Evolutionary conservation across 805 yeast genomes (phyloP).

Genomic region (Lipomyces chichibuensis): DNA sequence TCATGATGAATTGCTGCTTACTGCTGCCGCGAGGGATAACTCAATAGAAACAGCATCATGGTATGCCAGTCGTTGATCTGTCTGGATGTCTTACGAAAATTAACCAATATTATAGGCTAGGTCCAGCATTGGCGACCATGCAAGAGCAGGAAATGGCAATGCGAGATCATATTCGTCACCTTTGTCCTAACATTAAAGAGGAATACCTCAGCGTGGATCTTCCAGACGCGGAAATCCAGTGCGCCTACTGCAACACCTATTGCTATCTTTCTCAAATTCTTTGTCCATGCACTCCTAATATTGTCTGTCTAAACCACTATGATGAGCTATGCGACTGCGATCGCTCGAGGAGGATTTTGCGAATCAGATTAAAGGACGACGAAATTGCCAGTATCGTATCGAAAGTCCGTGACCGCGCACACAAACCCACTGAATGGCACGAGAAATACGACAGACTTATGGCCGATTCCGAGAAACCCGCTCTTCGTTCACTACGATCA

Average conservation of each 20-base stretch:
- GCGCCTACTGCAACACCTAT: conserved; percentile 36
- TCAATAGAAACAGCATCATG: conserved; percentile 36
- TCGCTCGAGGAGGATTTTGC: conserved; percentile 13
- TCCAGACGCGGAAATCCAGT: conserved; percentile 30
- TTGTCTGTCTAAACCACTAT: conserved; percentile 30
- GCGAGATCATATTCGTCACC: conserved; percentile 15
- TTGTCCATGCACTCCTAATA: conserved; percentile 23
- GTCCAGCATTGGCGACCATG: conserved; percentile 35
- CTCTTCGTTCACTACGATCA: conserved; percentile 51
- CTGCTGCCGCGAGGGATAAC: conserved; percentile 31
- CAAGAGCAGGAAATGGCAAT: conserved; percentile 25
- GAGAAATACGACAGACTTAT: conserved; percentile 50
- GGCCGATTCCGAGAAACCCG: conserved; percentile 47
- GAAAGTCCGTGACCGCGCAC: conserved; percentile 49
- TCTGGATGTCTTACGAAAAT: neutral
- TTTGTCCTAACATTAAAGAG: conserved; percentile 19
- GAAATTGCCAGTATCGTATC: conserved; percentile 49
- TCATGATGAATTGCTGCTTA: conserved; percentile 43
- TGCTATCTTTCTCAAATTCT: conserved; percentile 35
- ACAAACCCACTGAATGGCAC: conserved; percentile 58
- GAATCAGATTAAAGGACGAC: conserved; percentile 54
- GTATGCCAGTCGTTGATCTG: conserved; percentile 14
- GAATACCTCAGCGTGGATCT: neutral
- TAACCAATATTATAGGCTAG: conserved; percentile 11
- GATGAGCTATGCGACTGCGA: conserved; percentile 30